Conservation (phyloP, 1,284 basidiomycete genomes). For the Porodaedalea pini region DNA sequence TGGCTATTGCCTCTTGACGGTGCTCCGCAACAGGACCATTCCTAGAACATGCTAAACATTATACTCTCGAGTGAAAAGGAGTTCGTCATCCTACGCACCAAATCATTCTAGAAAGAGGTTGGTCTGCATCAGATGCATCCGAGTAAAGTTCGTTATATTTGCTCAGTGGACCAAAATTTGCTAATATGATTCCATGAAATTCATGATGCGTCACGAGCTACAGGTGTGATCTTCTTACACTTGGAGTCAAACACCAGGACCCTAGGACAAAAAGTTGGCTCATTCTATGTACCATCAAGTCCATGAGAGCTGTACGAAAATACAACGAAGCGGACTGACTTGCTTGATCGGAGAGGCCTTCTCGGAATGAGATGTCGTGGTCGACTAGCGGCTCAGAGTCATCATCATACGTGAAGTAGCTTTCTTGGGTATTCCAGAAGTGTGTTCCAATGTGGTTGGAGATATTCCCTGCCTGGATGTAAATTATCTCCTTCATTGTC, state of each 20-base stretch:
- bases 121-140: conserved; percentile 30
- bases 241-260: conserved; percentile 63
- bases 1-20: conserved; percentile 48
- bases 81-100: conserved; percentile 22
- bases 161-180: conserved; percentile 60
- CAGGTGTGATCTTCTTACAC: conserved; percentile 37
- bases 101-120: conserved; percentile 25
- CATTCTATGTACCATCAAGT: conserved; percentile 39
- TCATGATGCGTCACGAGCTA: conserved; percentile 15
- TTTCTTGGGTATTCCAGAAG: conserved; percentile 78
- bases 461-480: conserved; percentile 66
- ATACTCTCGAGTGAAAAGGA: not conserved
- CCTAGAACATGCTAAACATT: conserved; percentile 35
- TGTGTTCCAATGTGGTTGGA: conserved; percentile 71
- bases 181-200: conserved; percentile 33
- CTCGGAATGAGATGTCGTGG: conserved; percentile 61
- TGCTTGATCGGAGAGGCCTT: conserved; percentile 49
- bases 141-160: conserved; percentile 39
- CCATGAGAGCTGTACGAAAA: conserved; percentile 6
- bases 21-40: conserved; percentile 46
- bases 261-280: conserved; percentile 57
- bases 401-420: conserved; percentile 55
- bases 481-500: conserved; percentile 70
- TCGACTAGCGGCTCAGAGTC: conserved; percentile 40
- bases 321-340: conserved; percentile 24